Base-by-base conservation (phyloP, 2,329 filamentous ascomycete species). In the Colletotrichum chrysophilum region DNA sequence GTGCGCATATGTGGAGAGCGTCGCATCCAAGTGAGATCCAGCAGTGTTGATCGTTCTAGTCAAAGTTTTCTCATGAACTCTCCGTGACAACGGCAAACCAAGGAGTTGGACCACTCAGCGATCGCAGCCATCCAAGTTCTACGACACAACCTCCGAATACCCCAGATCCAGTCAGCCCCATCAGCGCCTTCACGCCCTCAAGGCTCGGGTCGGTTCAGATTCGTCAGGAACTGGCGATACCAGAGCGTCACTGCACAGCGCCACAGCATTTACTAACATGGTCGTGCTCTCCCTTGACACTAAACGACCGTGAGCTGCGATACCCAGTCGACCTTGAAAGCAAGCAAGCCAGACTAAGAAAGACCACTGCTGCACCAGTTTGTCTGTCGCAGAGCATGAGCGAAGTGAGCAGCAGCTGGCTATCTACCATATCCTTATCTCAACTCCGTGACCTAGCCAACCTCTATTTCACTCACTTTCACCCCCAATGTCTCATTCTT, bases 1-100 rank as follows among this genome's bases (percentile, higher is more conserved):
- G 14, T 76, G 73, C 61, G 28, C 48, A 16, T 76, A 68, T 24
- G 52, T 64, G 28, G 71, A 74, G n/a, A 70, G 55, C 18, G 71
- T 74, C 21, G 60, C 58, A 6, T 64, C 55, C 58, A 69, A 74
- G 66, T 74, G 24, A 13, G 71, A 56, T 24, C 70, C 14, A 21
- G 56, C 43, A 69, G 21, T 7, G 56, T 55, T 28, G 38, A n/a
- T n/a, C 38, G 10, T 48, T 48, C 18, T n/a, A n/a, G 18, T 48
- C 5, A 10, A n/a, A 48, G 18, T n/a, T 12, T 48, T 48, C 38
- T 48, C 38, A 48, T n/a, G 38, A 1, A 43, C 2, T n/a, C 5
- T n/a, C 5, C 38, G 18, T 48, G 38, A n/a, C 38, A 7, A 48
- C 18, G 18, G 9, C 38, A n/a, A 48, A 6, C 18, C 38, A n/a